Percentiles rank a stretch among this genome's conserved stretches.
phyloP scores from a whole-genome alignment of 352 stramenopile genomes.

The Phytophthora pini region DNA sequence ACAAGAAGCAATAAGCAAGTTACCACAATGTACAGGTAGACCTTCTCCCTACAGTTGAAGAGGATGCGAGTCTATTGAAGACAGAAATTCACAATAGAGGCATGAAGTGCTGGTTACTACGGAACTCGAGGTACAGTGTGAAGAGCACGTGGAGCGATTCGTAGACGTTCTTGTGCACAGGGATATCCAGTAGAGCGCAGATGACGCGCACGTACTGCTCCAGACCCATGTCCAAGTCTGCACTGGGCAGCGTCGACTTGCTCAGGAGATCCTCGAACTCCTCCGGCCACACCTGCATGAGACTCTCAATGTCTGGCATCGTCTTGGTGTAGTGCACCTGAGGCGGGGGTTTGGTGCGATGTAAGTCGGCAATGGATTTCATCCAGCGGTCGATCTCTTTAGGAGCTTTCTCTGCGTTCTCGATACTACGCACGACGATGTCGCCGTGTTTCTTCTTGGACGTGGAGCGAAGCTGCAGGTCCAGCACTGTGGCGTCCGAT shows the following conservation, averaged over 20 bases:
- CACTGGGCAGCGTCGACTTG: slow-evolving; percentile 74
- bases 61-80: slow-evolving; percentile 15
- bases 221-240: slow-evolving; percentile 92
- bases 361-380: slow-evolving; percentile 94
- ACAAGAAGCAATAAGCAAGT: slow-evolving; percentile 31
- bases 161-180: slow-evolving; percentile 94
- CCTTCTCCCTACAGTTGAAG: too few relatives aligned
- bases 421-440: slow-evolving; percentile 93
- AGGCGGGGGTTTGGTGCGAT: slow-evolving; percentile 92
- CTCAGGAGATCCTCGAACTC: slow-evolving; percentile 84
- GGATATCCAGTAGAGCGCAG: slow-evolving; percentile 95
- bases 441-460: slow-evolving; percentile 95
- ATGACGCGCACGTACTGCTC: slow-evolving; percentile 94
- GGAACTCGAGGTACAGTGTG: slow-evolving; percentile 93
- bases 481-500: slow-evolving; percentile 95
- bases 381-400: slow-evolving; percentile 96
- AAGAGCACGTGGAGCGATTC: slow-evolving; percentile 96
- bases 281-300: slow-evolving; percentile 94
- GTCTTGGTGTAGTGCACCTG: slow-evolving; percentile 94
- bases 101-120: slow-evolving; percentile 94
- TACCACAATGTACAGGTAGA: too few relatives aligned
- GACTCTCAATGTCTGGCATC: slow-evolving; percentile 95
- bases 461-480: slow-evolving; percentile 94
- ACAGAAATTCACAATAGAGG: slow-evolving; percentile 27
- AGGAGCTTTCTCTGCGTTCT: slow-evolving; percentile 93